These are phyloP conservation scores for Ophiostoma quercus DNA, from an alignment of 2,329 filamentous ascomycete genomes.

Conservation along the genomic window DNA sequence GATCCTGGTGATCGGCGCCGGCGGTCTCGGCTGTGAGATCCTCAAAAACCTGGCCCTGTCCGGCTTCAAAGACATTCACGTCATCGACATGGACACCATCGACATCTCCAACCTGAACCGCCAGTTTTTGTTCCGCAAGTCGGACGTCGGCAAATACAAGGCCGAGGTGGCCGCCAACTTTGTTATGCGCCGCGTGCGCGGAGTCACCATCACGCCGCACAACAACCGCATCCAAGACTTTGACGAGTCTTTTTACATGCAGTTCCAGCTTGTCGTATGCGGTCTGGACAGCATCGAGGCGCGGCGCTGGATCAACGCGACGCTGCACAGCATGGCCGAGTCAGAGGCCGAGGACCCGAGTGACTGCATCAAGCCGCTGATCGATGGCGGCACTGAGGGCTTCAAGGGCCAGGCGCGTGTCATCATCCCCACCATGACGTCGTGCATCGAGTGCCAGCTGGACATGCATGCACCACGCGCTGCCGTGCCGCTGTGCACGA, in stretches of 20 bases:
- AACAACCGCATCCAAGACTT: constrained; percentile 96
- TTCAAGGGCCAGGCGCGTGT: constrained; percentile 97
- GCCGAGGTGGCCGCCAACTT: constrained; percentile 89
- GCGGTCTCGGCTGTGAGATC: constrained; percentile 92
- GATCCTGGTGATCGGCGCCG: constrained; percentile 75
- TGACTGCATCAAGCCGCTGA: constrained; percentile 85
- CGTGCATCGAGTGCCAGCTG: constrained; percentile 95
- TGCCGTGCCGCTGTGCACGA: constrained; percentile 93
- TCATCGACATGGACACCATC: constrained; percentile 99
- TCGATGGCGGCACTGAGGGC: constrained; percentile 93
- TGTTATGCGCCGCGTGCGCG: constrained; percentile 81
- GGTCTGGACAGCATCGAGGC: constrained; percentile 96
- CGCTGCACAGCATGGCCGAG: constrained; percentile 81
- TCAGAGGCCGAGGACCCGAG: constrained; percentile 58
- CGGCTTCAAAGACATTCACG: constrained; percentile 93
- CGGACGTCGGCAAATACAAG: constrained; percentile 89
- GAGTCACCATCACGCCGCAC: constrained; percentile 88
- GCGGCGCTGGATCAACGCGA: constrained; percentile 97
- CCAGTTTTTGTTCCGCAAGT: constrained; percentile 89
- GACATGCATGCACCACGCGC: constrained; percentile 98
- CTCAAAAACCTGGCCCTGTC: constrained; percentile 93
- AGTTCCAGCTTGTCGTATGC: constrained; percentile 90
- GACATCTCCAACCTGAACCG: constrained; percentile 97
- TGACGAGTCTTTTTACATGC: constrained; percentile 92
- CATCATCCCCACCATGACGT: constrained; percentile 84